A percentile compares a stretch with the other conserved stretches of the same genome.
phyloP scores from a whole-genome alignment of 352 stramenopile genomes.

The Pythium aristosporum region DNA sequence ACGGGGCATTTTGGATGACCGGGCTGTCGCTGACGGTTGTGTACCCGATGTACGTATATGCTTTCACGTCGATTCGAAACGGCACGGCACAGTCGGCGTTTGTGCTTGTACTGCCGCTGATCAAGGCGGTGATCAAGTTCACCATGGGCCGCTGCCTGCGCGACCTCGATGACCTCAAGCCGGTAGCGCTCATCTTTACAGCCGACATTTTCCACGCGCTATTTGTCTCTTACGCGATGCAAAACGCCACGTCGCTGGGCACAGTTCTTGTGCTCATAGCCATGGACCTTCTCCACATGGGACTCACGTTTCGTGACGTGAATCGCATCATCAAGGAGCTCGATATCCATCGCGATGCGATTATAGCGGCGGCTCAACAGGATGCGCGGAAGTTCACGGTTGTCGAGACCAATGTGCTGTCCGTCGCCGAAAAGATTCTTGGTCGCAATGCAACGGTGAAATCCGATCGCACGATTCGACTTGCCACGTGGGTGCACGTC shows the following conservation, averaged over 20 bases:
- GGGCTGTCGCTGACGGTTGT: no score
- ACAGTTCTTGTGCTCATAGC: neutral
- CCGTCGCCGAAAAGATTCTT: no score
- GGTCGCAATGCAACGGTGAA: no score
- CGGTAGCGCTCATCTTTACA: constrained; percentile 6
- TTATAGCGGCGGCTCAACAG: no score
- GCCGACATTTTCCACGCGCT: constrained; percentile 9
- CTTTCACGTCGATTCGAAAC: neutral
- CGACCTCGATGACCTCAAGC: constrained; percentile 2
- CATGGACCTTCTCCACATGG: neutral
- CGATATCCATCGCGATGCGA: no score
- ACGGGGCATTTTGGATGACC: no score
- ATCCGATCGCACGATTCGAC: no score
- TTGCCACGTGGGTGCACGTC: no score
- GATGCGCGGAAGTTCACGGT: no score
- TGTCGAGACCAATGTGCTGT: no score
- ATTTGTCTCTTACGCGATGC: neutral
- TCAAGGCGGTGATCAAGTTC: constrained; percentile 3
- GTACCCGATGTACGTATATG: neutral
- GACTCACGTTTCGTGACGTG: neutral
- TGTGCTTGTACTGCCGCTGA: neutral
- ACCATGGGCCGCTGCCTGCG: neutral
- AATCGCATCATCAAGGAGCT: no score
- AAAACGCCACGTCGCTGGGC: neutral
- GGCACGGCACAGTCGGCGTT: neutral